These are phyloP conservation scores for Zalerion maritima DNA, from an alignment of 495 filamentous ascomycete species.

Conservation along the genomic window DNA sequence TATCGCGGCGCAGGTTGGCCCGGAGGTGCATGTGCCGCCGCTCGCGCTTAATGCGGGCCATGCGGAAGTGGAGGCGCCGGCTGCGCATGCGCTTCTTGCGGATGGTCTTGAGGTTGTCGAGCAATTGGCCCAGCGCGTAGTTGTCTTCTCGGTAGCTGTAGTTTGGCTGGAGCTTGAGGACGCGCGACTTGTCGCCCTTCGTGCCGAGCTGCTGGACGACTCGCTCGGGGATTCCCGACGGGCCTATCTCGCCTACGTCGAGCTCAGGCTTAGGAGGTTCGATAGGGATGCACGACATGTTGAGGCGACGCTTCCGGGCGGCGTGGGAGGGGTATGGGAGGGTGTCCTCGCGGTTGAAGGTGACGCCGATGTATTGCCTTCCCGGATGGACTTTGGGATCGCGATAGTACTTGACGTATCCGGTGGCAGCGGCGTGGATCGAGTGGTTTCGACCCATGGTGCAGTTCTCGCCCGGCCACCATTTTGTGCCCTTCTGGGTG, in stretches of 20 bases:
- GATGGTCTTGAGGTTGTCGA: slow-evolving; percentile 18
- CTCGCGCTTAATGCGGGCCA: no score
- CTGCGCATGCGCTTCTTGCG: slow-evolving; percentile 14
- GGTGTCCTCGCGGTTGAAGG: slow-evolving; percentile 55
- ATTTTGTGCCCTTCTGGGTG: slow-evolving; percentile 84
- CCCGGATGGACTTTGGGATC: slow-evolving; percentile 67
- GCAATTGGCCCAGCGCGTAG: slow-evolving; percentile 59
- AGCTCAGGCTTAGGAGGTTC: slow-evolving; percentile 12
- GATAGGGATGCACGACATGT: slow-evolving; percentile 40
- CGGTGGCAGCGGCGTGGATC: slow-evolving; percentile 69
- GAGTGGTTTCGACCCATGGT: slow-evolving; percentile 94
- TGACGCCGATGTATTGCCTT: slow-evolving; percentile 83
- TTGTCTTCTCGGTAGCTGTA: slow-evolving; percentile 77
- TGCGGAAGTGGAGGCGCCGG: slow-evolving; percentile 14
- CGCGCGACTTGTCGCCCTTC: slow-evolving; percentile 15
- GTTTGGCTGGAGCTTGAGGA: slow-evolving; percentile 43
- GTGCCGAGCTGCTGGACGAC: slow-evolving; percentile 19
- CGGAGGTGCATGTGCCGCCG: no score
- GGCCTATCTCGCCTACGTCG: slow-evolving; percentile 7
- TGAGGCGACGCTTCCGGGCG: slow-evolving; percentile 51
- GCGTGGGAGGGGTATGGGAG: slow-evolving; percentile 64
- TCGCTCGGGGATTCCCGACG: slow-evolving; percentile 28
- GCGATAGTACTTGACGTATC: slow-evolving; percentile 92
- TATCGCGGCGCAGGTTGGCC: slow-evolving; percentile 12
- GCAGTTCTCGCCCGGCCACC: slow-evolving; percentile 89